Evolutionary conservation across 805 yeast species (phyloP).

Genomic region (Alloascoidea africana): DNA sequence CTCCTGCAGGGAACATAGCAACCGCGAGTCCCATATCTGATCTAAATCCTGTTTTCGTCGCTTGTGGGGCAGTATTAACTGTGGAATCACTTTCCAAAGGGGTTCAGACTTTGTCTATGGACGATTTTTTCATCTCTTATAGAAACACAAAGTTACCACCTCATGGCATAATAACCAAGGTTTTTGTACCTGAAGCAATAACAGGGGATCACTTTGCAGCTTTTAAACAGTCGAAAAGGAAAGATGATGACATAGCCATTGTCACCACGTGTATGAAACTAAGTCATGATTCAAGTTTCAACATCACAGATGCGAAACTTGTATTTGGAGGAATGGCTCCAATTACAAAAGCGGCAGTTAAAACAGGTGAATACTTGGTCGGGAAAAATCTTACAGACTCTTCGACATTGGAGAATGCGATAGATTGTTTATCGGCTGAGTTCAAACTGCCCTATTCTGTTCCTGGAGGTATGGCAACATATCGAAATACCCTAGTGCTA

Average conservation of each 20-base stretch:
- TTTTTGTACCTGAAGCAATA: conserved; percentile 25
- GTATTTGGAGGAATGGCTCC: conserved; percentile 36
- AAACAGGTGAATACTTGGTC: conserved; percentile 14
- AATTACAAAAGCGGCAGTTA: conserved; percentile 23
- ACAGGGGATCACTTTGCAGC: conserved; percentile 22
- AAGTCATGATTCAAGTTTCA: too few species aligned
- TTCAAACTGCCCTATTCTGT: conserved; percentile 25
- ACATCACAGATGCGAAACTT: conserved; percentile 17
- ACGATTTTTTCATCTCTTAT: conserved; percentile 28
- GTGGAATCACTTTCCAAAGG: conserved; percentile 15
- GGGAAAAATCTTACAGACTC: conserved; percentile 12
- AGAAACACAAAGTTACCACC: conserved; percentile 24
- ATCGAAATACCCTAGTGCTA: conserved; percentile 26
- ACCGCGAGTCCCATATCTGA: conserved; percentile 36
- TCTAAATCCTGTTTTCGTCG: conserved; percentile 28
- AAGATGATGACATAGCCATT: conserved; percentile 34
- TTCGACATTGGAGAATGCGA: conserved; percentile 17
- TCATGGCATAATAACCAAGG: conserved; percentile 19
- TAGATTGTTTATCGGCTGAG: conserved; percentile 18
- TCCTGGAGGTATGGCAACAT: conserved; percentile 35
- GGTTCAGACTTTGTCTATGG: conserved; percentile 21
- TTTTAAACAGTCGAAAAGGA: conserved; percentile 31
- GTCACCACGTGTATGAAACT: conserved; percentile 28
- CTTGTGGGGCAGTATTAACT: conserved; percentile 24
- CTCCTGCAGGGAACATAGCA: conserved; percentile 33